These are phyloP conservation scores for Capronia epimyces DNA, from an alignment of 2,329 filamentous ascomycete species.

Conservation along the genomic window DNA sequence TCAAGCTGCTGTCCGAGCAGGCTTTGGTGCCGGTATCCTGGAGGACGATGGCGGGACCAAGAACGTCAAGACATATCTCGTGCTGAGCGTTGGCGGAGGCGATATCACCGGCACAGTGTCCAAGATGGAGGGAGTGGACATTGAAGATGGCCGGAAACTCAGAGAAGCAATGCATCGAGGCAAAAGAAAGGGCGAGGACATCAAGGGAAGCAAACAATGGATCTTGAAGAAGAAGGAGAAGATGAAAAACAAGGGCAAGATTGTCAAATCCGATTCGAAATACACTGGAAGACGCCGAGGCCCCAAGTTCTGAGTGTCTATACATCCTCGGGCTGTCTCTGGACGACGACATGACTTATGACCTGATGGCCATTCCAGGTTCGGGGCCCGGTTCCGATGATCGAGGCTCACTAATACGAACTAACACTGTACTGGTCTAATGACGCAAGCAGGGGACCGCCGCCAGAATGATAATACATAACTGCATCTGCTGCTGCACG, in stretches of 20 bases:
- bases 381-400: background rate
- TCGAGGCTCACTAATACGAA: background rate
- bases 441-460: too few relatives aligned
- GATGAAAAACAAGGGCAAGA: conserved; percentile 89
- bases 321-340: background rate
- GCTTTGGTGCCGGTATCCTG: conserved; percentile 88
- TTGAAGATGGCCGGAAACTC: conserved; percentile 61
- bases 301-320: conserved; percentile 60
- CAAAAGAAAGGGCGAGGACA: conserved; percentile 46
- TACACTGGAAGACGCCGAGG: conserved; percentile 89
- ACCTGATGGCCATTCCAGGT: background rate
- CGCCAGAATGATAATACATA: too few relatives aligned
- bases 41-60: conserved; percentile 97
- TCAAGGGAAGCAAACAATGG: conserved; percentile 48
- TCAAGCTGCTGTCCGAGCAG: conserved; percentile 81
- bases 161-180: conserved; percentile 40
- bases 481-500: too few relatives aligned
- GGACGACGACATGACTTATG: background rate
- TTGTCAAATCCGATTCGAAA: conserved; percentile 86
- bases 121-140: conserved; percentile 82
- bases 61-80: conserved; percentile 92
- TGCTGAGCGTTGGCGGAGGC: conserved; percentile 79
- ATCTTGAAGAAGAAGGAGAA: conserved; percentile 68
- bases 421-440: too few relatives aligned
- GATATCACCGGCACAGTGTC: conserved; percentile 89